Conservation (phyloP, 192 early-diverging fungal genomes). For the Backusella australiensis region DNA sequence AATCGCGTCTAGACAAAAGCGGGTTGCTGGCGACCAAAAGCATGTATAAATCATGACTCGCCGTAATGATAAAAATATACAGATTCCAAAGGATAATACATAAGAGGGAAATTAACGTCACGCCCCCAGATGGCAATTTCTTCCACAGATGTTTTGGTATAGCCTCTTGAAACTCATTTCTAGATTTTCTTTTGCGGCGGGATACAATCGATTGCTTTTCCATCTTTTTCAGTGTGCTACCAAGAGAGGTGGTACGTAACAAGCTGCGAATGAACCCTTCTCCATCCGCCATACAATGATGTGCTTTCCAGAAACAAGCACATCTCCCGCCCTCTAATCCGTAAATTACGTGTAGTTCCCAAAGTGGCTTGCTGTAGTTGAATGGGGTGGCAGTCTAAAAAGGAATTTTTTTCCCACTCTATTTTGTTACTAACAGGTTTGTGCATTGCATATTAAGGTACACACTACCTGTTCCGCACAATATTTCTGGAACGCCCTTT, state of each 20-base stretch:
- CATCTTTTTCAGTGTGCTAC: slow-evolving; percentile 5
- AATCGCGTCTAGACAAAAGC: background rate
- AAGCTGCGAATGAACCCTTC: slow-evolving; percentile 24
- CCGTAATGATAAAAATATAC: background rate
- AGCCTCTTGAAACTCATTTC: background rate
- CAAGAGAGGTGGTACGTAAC: slow-evolving; percentile 18
- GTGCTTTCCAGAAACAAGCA: slow-evolving; percentile 37
- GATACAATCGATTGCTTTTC: background rate
- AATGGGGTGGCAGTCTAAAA: slow-evolving; percentile 24
- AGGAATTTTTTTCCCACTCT: background rate
- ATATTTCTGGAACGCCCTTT: slow-evolving; percentile 17
- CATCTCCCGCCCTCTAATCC: slow-evolving; percentile 21
- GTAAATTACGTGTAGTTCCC: slow-evolving; percentile 25
- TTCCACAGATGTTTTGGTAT: background rate
- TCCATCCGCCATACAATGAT: slow-evolving; percentile 34
- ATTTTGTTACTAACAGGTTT: background rate
- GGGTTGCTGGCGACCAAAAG: background rate
- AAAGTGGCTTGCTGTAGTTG: slow-evolving; percentile 20
- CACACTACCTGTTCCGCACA: background rate
- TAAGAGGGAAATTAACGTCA: background rate
- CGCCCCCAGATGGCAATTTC: background rate
- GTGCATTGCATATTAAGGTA: slow-evolving; percentile 9
- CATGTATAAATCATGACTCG: slow-evolving; percentile 10
- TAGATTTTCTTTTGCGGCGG: background rate
- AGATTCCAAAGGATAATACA: background rate